Percentiles rank a stretch among this genome's conserved stretches.
Conservation (phyloP, 2,329 filamentous ascomycete genomes). For the Colletotrichum eleusines region DNA sequence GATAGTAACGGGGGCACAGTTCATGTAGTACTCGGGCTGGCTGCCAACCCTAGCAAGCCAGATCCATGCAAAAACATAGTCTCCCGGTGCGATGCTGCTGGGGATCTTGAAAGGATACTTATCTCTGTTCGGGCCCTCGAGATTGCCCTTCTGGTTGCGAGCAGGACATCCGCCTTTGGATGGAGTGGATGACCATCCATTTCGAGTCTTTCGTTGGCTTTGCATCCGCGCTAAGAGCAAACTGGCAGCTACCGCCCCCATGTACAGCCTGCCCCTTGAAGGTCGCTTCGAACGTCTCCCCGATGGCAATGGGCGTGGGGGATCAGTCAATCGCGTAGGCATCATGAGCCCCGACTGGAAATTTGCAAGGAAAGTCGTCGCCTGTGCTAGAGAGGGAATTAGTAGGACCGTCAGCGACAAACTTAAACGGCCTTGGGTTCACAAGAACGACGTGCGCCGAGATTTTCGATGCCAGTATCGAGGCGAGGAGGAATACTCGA, state of each 20-base stretch:
- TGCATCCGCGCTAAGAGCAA: conserved; percentile 22
- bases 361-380: conserved; percentile 35
- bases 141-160: conserved; percentile 36
- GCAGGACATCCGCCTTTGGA: conserved; percentile 35
- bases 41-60: conserved; percentile 30
- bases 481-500: neutral
- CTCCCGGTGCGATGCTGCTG: conserved; percentile 26
- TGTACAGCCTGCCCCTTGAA: conserved; percentile 38
- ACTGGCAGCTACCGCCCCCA: conserved; percentile 33
- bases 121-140: conserved; percentile 32
- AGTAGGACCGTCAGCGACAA: conserved; percentile 28
- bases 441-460: conserved; percentile 35
- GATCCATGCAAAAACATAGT: conserved; percentile 39
- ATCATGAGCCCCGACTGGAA: conserved; percentile 7
- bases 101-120: conserved; percentile 32
- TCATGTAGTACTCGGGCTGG: conserved; percentile 38
- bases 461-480: conserved; percentile 19
- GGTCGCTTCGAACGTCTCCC: conserved; percentile 26
- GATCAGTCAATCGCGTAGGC: conserved; percentile 31
- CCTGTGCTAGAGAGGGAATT: conserved; percentile 31
- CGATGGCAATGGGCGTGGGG: conserved; percentile 24
- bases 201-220: conserved; percentile 29
- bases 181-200: conserved; percentile 38
- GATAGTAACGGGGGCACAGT: conserved; percentile 36
- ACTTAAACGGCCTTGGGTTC: conserved; percentile 36